phyloP scores from a whole-genome alignment of 2,329 filamentous ascomycete species.

The Pseudogymnoascus sp. region DNA sequence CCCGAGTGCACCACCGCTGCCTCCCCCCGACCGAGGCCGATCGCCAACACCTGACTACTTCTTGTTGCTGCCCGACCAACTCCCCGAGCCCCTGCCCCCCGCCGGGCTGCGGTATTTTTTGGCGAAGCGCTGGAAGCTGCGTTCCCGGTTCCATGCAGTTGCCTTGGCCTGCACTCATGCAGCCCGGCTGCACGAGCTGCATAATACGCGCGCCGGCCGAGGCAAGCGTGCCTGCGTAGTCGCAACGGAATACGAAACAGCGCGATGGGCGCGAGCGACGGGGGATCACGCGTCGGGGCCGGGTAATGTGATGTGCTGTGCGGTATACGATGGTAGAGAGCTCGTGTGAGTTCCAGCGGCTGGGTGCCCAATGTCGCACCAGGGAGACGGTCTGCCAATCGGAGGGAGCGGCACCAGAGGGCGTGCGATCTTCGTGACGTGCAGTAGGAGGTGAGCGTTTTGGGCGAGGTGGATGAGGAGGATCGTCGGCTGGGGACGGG shows the following conservation, averaged over 20 bases:
- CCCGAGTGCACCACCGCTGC: not conserved
- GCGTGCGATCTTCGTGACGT: not conserved
- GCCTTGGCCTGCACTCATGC: not conserved
- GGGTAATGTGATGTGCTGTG: not conserved
- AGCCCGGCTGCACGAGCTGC: not conserved
- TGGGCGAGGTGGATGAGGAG: not conserved
- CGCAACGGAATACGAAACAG: not conserved
- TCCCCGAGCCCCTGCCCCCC: not conserved
- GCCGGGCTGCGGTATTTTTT: slow-evolving; percentile 3
- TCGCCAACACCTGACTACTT: not conserved
- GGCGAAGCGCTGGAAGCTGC: slow-evolving; percentile 3
- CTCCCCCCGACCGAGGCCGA: slow-evolving; percentile 2
- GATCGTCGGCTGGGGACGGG: not conserved
- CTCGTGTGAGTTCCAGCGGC: not conserved
- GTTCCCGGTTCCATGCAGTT: not conserved
- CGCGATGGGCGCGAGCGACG: not conserved
- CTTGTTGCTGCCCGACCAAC: slow-evolving; percentile 3
- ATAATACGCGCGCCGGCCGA: not conserved
- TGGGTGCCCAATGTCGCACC: slow-evolving; percentile 6
- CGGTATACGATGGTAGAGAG: not conserved
- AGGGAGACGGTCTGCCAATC: not conserved
- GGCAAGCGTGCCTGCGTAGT: not conserved
- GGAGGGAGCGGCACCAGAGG: not conserved
- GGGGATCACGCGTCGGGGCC: not conserved
- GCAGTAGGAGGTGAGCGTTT: not conserved